These are phyloP conservation scores for Primulina huaijiensis DNA, from an alignment of 257 asterid genomes.

Conservation along the genomic window DNA sequence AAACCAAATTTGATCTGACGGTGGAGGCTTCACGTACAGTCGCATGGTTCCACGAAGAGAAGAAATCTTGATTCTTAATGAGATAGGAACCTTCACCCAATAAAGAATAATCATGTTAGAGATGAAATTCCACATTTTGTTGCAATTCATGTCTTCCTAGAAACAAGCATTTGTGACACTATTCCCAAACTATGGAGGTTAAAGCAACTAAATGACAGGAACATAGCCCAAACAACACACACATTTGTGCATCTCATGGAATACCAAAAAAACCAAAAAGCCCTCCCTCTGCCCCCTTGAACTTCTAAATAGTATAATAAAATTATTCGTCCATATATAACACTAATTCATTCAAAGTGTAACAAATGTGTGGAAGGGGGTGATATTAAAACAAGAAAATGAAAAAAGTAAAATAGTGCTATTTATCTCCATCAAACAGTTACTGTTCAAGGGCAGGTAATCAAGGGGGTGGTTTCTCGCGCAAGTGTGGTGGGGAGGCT, in stretches of 20 bases:
- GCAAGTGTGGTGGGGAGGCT: too few relatives aligned
- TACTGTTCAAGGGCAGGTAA: not conserved
- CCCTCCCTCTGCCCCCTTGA: not conserved
- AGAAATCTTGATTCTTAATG: conserved; percentile 71
- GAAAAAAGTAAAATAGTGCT: not conserved
- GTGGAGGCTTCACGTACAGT: conserved; percentile 81
- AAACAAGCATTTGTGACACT: conserved; percentile 1
- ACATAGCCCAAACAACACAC: not conserved
- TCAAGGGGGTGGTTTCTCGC: not conserved
- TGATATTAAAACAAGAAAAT: conserved; percentile 1
- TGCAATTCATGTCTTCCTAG: conserved; percentile 11
- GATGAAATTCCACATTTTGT: not conserved
- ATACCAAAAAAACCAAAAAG: not conserved
- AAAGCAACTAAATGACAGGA: not conserved
- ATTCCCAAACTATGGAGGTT: too few relatives aligned
- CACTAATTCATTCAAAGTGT: not conserved
- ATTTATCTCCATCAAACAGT: conserved; percentile 6
- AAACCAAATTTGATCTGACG: conserved; percentile 94
- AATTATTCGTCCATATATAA: not conserved
- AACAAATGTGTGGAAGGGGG: not conserved
- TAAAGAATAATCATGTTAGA: conserved; percentile 29
- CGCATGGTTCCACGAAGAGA: conserved; percentile 79
- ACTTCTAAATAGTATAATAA: not conserved
- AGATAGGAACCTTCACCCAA: conserved; percentile 72
- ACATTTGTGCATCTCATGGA: not conserved